Evolutionary conservation across 2,329 filamentous ascomycete genomes (phyloP), one percentile per base, ranked within the genome.

Genomic region (Microdochium nivale): DNA sequence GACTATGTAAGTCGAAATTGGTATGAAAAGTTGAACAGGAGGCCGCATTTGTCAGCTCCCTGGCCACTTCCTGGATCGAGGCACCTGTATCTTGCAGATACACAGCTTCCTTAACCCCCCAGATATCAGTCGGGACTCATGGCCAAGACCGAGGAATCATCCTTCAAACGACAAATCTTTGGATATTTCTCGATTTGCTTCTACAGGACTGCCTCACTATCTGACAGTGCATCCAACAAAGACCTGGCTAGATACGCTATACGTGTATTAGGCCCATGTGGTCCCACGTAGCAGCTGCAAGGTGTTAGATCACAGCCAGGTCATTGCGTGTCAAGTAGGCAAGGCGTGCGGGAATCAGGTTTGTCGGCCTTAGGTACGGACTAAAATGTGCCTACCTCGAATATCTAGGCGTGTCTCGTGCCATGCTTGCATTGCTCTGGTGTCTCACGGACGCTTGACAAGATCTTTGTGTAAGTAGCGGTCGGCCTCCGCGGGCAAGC

Each of bases 21-120:
- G 71, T 61, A 58, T 74, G 71, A 11, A 71, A 70, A 48, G 73
- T 61, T n/a, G 71, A 70, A 4, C 60, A 51, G 56, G 72, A 72
- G 25, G 53, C 47, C 16, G 50, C 53, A 16, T 53, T 53, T 19
- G 64, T 68, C 25, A 69, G 65, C 14, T 60, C 56, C 33, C 67
- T 57, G 25, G 56, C 56, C 1, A 58, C 52, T 3, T 60, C 60
- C 48, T 61, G 61, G 47, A 69, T 35, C 21, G 60, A 58, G 5
- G 54, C 48, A 32, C 68, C 65, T 8, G 66, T 67, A 55, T 74
- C 70, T n/a, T 47, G 55, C 27, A 73, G 60, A 9, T 60, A 54
- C 4, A 57, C 54, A 21, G 57, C 53, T 58, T 72, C 69, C 68
- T 64, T n/a, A n/a, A 51, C 30, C 23, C n/a, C 40, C 49, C 21